Base-by-base conservation (phyloP, 2,329 filamentous ascomycete species). In the Talaromyces verruculosus region DNA sequence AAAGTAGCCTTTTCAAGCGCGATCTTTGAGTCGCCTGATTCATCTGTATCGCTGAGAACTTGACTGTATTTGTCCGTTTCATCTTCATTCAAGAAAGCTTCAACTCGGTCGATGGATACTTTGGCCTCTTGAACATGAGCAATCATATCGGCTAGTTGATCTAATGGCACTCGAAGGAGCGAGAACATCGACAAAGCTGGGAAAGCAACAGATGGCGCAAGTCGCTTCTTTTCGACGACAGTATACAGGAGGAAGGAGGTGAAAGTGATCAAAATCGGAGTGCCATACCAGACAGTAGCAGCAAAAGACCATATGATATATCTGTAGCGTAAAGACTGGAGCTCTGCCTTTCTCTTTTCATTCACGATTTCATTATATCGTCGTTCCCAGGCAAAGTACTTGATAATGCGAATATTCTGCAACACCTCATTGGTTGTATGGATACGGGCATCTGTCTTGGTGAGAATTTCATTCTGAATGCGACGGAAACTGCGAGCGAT, bases 371-470 rank as follows among this genome's bases (percentile, higher is more conserved):
- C 86, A 65, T 91, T 87, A 76, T 97, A 99, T 2, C 94, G 90
- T 72, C 93, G 88, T 77, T 99, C 95, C 95, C 95, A 99, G 0
- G 95, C 94, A 76, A 99, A 99, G 78, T 95, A 99, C 76, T 99
- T 99, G 86, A 99, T 98, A 76, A 99, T 97, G 61, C 95, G 89
- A 70, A 99, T 98, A 73, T 98, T 99, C 75, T 96, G 93, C 33
- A 99, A 83, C 7, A 98, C 91, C 78, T 99, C 95, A 76, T 99
- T 99, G 5, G 95, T 99, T 4, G 93, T 90, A 75, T 97, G 92
- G 69, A 99, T 98, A 63, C 95, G 89, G 74, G 95, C 95, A 79
- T 99, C 95, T 2, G 95, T 99, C 22, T 93, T 93, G 62, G 91
- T 87, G 81, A 98, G 88, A 73, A 99, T 98, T 70, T 88, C 87